phyloP scores from a whole-genome alignment of 768 basidiomycete genomes.

The Podaxis sp. region DNA sequence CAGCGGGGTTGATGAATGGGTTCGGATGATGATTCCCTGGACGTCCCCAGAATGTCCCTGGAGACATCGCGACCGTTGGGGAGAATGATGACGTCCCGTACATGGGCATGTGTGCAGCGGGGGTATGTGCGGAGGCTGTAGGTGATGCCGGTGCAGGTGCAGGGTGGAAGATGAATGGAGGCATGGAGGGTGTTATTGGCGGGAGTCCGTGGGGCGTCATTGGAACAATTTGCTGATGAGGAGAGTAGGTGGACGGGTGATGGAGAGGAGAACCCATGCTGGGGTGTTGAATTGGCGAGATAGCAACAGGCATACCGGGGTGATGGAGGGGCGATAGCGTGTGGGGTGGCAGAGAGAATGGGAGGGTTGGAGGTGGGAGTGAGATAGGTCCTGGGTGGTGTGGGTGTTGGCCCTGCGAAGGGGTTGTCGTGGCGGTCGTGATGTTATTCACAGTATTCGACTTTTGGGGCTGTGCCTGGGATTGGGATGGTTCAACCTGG shows the following conservation, averaged over 20 bases:
- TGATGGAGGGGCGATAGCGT: slow-evolving; percentile 25
- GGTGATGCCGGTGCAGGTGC: slow-evolving; percentile 17
- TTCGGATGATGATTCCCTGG: slow-evolving; percentile 40
- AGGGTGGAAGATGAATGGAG: slow-evolving; percentile 84
- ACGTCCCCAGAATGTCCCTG: slow-evolving; percentile 72
- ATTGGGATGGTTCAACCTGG: background rate
- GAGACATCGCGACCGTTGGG: slow-evolving; percentile 70
- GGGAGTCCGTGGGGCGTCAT: slow-evolving; percentile 82
- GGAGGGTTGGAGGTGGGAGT: slow-evolving; percentile 55
- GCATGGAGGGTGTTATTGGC: slow-evolving; percentile 97
- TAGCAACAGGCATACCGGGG: slow-evolving; percentile 26
- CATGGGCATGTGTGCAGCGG: slow-evolving; percentile 12
- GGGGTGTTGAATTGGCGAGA: slow-evolving; percentile 40
- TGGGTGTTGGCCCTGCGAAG: slow-evolving; percentile 20
- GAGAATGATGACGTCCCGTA: slow-evolving; percentile 48
- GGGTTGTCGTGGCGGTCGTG: background rate
- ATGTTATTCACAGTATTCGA: background rate
- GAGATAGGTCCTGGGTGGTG: slow-evolving; percentile 72
- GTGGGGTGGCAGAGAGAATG: slow-evolving; percentile 25
- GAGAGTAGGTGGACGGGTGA: slow-evolving; percentile 16
- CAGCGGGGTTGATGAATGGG: slow-evolving; percentile 43
- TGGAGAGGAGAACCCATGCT: slow-evolving; percentile 29
- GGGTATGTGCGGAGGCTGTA: slow-evolving; percentile 9
- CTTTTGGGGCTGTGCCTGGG: slow-evolving; percentile 14
- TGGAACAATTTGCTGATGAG: slow-evolving; percentile 24